A percentile compares a stretch with the other conserved stretches of the same genome.
Evolutionary conservation across 768 basidiomycete genomes (phyloP).

Genomic region (Tylopilus intermedius): DNA sequence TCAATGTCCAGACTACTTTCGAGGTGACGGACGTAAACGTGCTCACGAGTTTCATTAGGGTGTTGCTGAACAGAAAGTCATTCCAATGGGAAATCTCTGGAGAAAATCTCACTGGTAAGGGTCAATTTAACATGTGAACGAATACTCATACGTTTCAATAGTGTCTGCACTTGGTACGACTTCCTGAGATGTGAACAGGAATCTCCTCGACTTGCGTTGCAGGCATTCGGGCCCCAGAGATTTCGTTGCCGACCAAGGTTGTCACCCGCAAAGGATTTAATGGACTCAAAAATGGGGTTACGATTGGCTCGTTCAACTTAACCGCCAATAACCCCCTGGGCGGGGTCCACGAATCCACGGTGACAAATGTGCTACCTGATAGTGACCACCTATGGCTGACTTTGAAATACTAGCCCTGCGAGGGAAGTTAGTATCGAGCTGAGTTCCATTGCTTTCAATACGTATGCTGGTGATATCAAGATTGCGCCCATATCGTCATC

Average conservation of each 20-base stretch:
- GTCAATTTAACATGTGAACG: background rate
- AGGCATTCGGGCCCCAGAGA: conserved; percentile 56
- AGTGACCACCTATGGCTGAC: conserved; percentile 4
- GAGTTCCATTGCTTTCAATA: conserved; percentile 56
- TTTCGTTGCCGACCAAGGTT: conserved; percentile 50
- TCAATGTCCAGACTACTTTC: conserved; percentile 29
- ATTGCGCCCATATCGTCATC: conserved; percentile 56
- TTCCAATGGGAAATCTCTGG: conserved; percentile 70
- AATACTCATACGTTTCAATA: conserved; percentile 23
- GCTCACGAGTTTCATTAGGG: conserved; percentile 62
- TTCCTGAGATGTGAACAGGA: background rate
- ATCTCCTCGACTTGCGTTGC: background rate
- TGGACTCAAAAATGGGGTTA: conserved; percentile 57
- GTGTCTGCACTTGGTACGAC: conserved; percentile 30
- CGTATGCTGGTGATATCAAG: conserved; percentile 47
- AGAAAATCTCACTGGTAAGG: conserved; percentile 6
- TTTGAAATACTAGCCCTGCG: conserved; percentile 45
- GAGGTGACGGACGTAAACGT: conserved; percentile 16
- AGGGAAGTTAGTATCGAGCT: conserved; percentile 64
- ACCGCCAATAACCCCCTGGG: conserved; percentile 57
- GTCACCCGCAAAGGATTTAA: conserved; percentile 70
- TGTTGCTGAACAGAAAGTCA: conserved; percentile 55
- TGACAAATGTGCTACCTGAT: conserved; percentile 43
- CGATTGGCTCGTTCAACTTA: conserved; percentile 63
- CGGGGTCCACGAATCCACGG: conserved; percentile 50